Conservation (phyloP, 352 stramenopile genomes). For the Aphanomyces cochlioides region DNA sequence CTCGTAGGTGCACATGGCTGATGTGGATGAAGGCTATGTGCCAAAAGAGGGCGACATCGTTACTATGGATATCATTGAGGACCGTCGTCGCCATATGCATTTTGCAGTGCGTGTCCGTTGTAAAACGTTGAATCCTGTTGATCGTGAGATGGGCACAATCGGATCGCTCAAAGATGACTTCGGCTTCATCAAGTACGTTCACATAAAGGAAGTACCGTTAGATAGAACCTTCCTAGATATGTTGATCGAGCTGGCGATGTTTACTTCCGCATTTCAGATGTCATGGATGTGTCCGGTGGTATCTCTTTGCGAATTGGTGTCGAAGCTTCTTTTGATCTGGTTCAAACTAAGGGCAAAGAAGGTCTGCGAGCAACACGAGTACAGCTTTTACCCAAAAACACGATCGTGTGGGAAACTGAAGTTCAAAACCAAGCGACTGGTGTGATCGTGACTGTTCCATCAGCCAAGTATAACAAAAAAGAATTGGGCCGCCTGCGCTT, state of each 20-base stretch:
- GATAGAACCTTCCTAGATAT: slow-evolving; percentile 32
- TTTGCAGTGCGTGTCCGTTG: slow-evolving; percentile 65
- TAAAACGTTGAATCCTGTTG: slow-evolving; percentile 55
- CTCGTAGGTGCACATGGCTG: slow-evolving; percentile 53
- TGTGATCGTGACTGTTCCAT: slow-evolving; percentile 44
- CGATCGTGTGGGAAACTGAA: slow-evolving; percentile 59
- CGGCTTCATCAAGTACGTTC: slow-evolving; percentile 63
- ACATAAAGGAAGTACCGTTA: neutral
- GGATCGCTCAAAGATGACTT: slow-evolving; percentile 73
- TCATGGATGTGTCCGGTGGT: slow-evolving; percentile 46
- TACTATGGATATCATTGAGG: slow-evolving; percentile 61
- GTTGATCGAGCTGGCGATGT: slow-evolving; percentile 57
- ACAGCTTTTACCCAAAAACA: slow-evolving; percentile 52
- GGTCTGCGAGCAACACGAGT: slow-evolving; percentile 60
- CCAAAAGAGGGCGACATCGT: slow-evolving; percentile 58
- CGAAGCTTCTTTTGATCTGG: slow-evolving; percentile 71
- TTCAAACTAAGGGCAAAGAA: slow-evolving; percentile 35
- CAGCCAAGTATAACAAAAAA: slow-evolving; percentile 34
- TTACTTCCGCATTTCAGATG: slow-evolving; percentile 76
- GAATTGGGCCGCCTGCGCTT: slow-evolving; percentile 46
- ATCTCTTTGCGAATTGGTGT: slow-evolving; percentile 48
- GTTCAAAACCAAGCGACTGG: slow-evolving; percentile 41
- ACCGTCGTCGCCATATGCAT: slow-evolving; percentile 57
- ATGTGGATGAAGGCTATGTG: slow-evolving; percentile 53
- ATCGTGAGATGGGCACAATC: slow-evolving; percentile 65